Percentiles rank a stretch among this genome's conserved stretches.
phyloP scores from a whole-genome alignment of 2,329 filamentous ascomycete species.

The Ceratocystis eucalypticola region DNA sequence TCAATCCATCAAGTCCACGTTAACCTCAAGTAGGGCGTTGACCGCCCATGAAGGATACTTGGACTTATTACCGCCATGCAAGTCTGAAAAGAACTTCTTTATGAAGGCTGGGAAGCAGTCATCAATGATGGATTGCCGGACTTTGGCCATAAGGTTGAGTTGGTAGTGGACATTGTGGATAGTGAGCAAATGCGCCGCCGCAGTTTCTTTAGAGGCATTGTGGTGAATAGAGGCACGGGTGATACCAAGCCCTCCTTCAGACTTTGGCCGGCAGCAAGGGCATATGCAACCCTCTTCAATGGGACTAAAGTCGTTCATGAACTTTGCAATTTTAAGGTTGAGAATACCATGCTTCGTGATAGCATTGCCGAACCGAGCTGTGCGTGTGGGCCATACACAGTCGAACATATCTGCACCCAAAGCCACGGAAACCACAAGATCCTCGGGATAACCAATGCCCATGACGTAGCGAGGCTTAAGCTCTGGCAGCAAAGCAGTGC shows the following conservation, averaged over 20 bases:
- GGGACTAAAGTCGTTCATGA: conserved; percentile 65
- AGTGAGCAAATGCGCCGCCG: conserved; percentile 68
- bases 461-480: conserved; percentile 97
- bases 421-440: conserved; percentile 83
- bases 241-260: conserved; percentile 61
- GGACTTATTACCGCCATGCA: conserved; percentile 46
- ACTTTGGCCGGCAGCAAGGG: conserved; percentile 54
- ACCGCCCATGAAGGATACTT: conserved; percentile 76
- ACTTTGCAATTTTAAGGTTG: conserved; percentile 66
- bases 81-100: conserved; percentile 58
- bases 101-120: conserved; percentile 71
- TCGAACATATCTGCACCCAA: conserved; percentile 99
- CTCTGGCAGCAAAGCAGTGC: conserved; percentile 72
- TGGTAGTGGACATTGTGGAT: conserved; percentile 96
- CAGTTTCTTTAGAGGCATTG: conserved; percentile 86
- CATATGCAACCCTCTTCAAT: conserved; percentile 76
- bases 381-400: conserved; percentile 95
- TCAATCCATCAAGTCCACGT: conserved; percentile 51
- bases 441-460: conserved; percentile 96
- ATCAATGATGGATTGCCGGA: conserved; percentile 64
- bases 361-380: conserved; percentile 90
- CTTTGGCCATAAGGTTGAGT: conserved; percentile 64
- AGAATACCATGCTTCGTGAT: conserved; percentile 70
- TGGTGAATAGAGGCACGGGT: conserved; percentile 86
- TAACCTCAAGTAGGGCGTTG: conserved; percentile 62